Percentiles rank a stretch among this genome's conserved stretches.
Conservation (phyloP, 371 early-diverging fungal species). For the Lichtheimia corymbifera region DNA sequence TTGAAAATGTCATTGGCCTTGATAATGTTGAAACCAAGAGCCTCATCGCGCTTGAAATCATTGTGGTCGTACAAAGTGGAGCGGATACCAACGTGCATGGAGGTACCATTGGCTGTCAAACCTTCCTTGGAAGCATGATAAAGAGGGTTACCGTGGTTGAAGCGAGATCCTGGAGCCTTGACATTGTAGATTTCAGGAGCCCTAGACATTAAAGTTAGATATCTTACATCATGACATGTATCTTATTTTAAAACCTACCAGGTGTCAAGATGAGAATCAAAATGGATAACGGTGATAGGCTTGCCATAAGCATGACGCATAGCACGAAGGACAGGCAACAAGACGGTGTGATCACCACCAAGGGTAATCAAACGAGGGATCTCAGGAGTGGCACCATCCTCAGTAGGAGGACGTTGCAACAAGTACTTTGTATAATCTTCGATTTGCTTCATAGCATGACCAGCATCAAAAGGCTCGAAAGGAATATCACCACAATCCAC, state of each 20-base stretch:
- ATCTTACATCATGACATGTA: neutral
- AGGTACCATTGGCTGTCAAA: conserved; percentile 44
- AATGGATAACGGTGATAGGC: conserved; percentile 52
- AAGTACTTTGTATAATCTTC: conserved; percentile 35
- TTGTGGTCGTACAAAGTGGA: conserved; percentile 38
- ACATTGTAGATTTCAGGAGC: conserved; percentile 44
- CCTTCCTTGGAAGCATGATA: conserved; percentile 57
- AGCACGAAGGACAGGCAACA: conserved; percentile 44
- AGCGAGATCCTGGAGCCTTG: conserved; percentile 33
- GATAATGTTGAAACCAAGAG: conserved; percentile 45
- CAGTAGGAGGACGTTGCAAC: conserved; percentile 31
- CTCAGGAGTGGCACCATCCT: conserved; percentile 9
- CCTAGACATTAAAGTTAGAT: neutral
- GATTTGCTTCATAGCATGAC: conserved; percentile 48
- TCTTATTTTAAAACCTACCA: conserved; percentile 20
- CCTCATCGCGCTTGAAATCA: conserved; percentile 40
- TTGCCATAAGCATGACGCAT: conserved; percentile 33
- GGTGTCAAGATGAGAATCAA: conserved; percentile 55
- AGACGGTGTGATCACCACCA: conserved; percentile 51
- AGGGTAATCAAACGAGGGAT: conserved; percentile 40
- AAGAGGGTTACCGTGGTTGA: conserved; percentile 46
- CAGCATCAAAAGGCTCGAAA: conserved; percentile 44
- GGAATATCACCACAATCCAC: conserved; percentile 57
- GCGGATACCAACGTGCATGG: conserved; percentile 56
- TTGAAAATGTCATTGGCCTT: conserved; percentile 52